phyloP scores from a whole-genome alignment of 768 basidiomycete genomes.

The Russula virescens region DNA sequence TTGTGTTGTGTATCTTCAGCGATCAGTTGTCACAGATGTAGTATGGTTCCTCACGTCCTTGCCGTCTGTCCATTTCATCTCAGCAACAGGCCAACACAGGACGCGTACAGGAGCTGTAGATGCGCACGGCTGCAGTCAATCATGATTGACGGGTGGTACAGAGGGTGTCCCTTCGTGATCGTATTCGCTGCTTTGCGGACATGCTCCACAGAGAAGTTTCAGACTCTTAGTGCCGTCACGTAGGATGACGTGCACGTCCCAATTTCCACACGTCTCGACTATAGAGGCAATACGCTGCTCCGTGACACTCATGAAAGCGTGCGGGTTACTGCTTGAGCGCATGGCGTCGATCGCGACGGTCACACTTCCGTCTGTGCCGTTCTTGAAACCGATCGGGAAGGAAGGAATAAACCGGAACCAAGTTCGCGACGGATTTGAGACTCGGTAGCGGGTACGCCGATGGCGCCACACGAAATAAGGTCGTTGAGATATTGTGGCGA shows the following conservation, averaged over 20 bases:
- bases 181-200: slow-evolving; percentile 57
- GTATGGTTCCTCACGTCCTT: slow-evolving; percentile 30
- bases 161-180: slow-evolving; percentile 58
- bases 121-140: slow-evolving; percentile 56
- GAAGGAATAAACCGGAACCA: slow-evolving; percentile 91
- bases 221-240: slow-evolving; percentile 90
- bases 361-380: slow-evolving; percentile 92
- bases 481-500: slow-evolving; percentile 82
- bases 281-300: slow-evolving; percentile 89
- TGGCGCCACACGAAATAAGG: slow-evolving; percentile 88
- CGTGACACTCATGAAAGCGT: slow-evolving; percentile 94
- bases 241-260: slow-evolving; percentile 90
- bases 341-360: slow-evolving; percentile 95
- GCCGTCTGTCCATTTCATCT: slow-evolving; percentile 51
- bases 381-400: slow-evolving; percentile 99
- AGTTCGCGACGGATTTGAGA: slow-evolving; percentile 96
- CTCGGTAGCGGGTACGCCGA: slow-evolving; percentile 96
- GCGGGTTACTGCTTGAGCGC: slow-evolving; percentile 85
- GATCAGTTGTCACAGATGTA: no score
- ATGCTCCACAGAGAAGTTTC: slow-evolving; percentile 73
- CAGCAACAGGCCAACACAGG: not conserved
- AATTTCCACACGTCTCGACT: slow-evolving; percentile 66
- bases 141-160: slow-evolving; percentile 67
- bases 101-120: not conserved
- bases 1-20: no score